Base-by-base conservation (phyloP, 1,284 basidiomycete species). In the Ceratobasidium sp. region DNA sequence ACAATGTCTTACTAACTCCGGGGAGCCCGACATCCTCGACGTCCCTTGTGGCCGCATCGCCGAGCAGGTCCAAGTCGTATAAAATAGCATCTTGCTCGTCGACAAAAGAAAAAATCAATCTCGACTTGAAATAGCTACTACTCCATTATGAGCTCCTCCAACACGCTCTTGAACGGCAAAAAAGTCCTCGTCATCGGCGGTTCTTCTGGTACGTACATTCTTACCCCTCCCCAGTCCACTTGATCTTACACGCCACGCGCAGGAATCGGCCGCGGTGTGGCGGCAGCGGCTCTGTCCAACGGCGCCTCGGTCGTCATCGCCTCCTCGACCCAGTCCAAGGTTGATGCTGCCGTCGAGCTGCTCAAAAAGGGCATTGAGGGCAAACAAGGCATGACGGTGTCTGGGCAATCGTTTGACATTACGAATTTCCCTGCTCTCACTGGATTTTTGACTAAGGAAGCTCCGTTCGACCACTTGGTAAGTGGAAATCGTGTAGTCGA, bases 291-390 rank as follows among this genome's bases (percentile, higher is more conserved):
- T n/a, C 78, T 78, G 35, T 46, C 48, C 2, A 27, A 70, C 38
- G 78, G 78, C n/a, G 78, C 78, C 2, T 59, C 54, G 1, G 78
- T 78, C 6, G 48, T 78, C 23, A 64, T 78, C 18, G 57, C 78
- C 18, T 76, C 73, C 30, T 75, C 64, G 5, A 67, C 18, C 27
- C 50, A 78, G 18, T 46, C 30, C 8, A 68, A 70, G 33, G 78
- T 78, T 14, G 60, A 78, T 12, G 66, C 65, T 1, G 73, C 78
- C 46, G 57, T 78, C 30, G 57, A 66, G 14, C 52, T 27, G 20
- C 48, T 78, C n/a, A 68, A 74, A 23, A 59, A 60, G 20, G 74
- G 27, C 23, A 60, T 33, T 6, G 33, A 27, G 2, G 46, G 30
- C 1, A 52, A 52, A 23, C 3, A 18, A 14, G 33, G n/a, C 48